A percentile compares a stretch with the other conserved stretches of the same genome.
Evolutionary conservation across 225 moss, liverwort and hornwort species (phyloP).

Genomic region (Ulota crispa): DNA sequence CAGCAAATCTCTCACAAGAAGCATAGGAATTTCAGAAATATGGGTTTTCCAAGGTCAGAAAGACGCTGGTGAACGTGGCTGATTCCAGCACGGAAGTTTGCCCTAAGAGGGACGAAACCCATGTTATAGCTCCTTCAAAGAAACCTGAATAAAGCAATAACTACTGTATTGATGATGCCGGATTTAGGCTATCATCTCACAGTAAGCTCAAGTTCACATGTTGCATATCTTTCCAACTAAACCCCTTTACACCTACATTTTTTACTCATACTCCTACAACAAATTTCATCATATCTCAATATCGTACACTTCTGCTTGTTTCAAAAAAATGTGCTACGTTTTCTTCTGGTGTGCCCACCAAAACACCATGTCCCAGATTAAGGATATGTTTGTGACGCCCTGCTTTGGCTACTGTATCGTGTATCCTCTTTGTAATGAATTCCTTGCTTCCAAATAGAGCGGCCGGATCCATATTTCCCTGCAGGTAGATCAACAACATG

Average conservation of each 20-base stretch:
- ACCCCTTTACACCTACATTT: background rate
- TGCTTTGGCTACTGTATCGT: slow-evolving; percentile 75
- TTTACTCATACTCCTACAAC: background rate
- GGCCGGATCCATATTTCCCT: slow-evolving; percentile 86
- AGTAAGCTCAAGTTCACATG: background rate
- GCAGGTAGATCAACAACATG: slow-evolving; percentile 6
- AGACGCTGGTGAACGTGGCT: too few relatives aligned
- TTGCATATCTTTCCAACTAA: background rate
- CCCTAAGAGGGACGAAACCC: background rate
- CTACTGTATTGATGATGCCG: background rate
- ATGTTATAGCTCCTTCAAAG: background rate
- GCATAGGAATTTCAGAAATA: too few relatives aligned
- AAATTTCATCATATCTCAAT: slow-evolving; percentile 21
- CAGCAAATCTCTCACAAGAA: too few relatives aligned
- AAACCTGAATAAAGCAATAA: background rate
- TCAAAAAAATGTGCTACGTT: slow-evolving; percentile 95
- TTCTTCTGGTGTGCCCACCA: slow-evolving; percentile 89
- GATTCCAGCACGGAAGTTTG: too few relatives aligned
- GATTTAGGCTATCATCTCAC: background rate
- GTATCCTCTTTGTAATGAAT: slow-evolving; percentile 68
- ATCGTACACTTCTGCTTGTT: slow-evolving; percentile 67
- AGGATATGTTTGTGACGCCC: slow-evolving; percentile 79
- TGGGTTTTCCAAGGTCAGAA: too few relatives aligned
- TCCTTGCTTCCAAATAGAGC: slow-evolving; percentile 76
- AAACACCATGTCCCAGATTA: slow-evolving; percentile 87